Evolutionary conservation across 306 rosid genomes (phyloP), one percentile per base, ranked within the genome.

Genomic region (Prunus dulcis): DNA sequence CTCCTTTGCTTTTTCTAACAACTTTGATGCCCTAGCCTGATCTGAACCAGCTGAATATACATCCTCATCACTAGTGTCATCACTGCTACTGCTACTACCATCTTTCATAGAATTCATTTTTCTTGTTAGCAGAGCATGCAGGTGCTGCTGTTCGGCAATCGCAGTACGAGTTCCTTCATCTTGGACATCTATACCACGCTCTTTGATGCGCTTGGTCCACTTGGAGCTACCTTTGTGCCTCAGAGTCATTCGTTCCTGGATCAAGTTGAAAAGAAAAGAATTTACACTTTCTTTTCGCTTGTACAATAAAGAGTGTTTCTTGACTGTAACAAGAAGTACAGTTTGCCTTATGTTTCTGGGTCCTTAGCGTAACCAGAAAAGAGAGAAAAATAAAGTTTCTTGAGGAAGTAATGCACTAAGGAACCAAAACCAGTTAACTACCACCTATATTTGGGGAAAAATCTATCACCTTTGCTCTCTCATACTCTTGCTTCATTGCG

Each of bases 101-200:
- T 78, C 97, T 41, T 83, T 88, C 96, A 92, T 84, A 34, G 97
- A 80, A 67, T 89, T 85, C 85, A 82, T 87, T 87, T 95, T 95
- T 82, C 97, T 88, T 58, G 92, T 89, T 91, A 95, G 87, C 23
- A 74, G 86, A 64, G 88, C 64, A 64, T 91, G 97, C 76, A 80
- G 74, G 67, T 78, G 90, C 74, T 87, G 91, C 80, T 88, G 93
- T 74, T 95, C 97, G 15, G 87, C 80, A 72, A 95, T 82, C 19
- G 97, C 99, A 80, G 86, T 87, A 49, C 97, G 92, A 74, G 99
- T 95, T 63, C 97, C 97, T 57, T 95, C 99, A 82, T 95, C 97
- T 87, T 95, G 99, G 22, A 55, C 81, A 69, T 81, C 72, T 72
- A 91, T 77, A 82, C 99, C 93, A 69, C 99, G 97, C 57, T 75